Base-by-base conservation (phyloP, 495 filamentous ascomycete genomes). In the Terfezia boudieri region DNA sequence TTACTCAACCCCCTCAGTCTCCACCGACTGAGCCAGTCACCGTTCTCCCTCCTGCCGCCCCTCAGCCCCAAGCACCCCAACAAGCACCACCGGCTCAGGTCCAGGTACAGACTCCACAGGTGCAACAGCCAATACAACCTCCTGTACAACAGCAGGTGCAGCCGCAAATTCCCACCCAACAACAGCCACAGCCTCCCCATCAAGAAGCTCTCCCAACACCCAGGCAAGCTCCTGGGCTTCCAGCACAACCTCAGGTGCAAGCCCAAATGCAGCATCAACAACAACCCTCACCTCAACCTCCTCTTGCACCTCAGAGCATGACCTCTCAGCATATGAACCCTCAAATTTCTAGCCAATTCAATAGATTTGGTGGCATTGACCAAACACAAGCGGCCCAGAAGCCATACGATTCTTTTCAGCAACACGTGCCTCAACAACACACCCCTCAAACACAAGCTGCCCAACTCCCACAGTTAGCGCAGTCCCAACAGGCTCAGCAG, bases 1-100 rank as follows among this genome's bases (percentile, higher is more conserved):
- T 90, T 59, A 79, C 86, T 61, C 89, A 95, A 64, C 90, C 90
- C 55, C 89, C 89, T 41, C 84, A 90, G 59, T 95, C 92, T 4
- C 90, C 92, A 11, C 79, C 88, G 56, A 79, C 88, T n/a, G 76
- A 81, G 36, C 92, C 90, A 53, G 76, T 87, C 62, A 82, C 92
- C 56, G 80, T 90, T n/a, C 72, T 95, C 26, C 88, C 92, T 59
- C 92, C 90, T 36, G 79, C 79, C 10, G 61, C 67, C 35, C 74
- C 76, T 56, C 26, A 32, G 2, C 26, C 26, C 7, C 26, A 32
- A 32, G 64, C 74, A 17, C 59, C 59, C 22, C 16, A 56, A 36
- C 57, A 56, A 35, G 76, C 77, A 1, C 59, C 70, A 22, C 74
- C 76, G 55, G 66, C 74, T 14, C 49, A 16, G 22, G 16, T 22